Evolutionary conservation across 2,329 filamentous ascomycete species (phyloP).

Genomic region (Sarocladium strictum): DNA sequence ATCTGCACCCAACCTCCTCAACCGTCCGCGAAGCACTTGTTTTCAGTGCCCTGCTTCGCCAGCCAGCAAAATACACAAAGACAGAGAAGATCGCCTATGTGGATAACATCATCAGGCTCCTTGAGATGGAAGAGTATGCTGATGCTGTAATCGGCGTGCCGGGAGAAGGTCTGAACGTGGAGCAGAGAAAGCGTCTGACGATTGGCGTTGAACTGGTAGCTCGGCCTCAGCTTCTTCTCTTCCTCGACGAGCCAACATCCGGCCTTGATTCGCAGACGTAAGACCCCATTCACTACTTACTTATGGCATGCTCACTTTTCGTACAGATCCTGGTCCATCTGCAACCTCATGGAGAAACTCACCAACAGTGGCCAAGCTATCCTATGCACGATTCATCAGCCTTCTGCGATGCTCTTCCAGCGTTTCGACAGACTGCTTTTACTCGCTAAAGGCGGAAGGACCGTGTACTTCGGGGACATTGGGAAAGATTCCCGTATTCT

Average conservation of each 20-base stretch:
- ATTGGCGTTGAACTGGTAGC: conserved; percentile 96
- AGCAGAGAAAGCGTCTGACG: conserved; percentile 71
- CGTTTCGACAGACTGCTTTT: conserved; percentile 80
- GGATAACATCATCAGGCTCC: conserved; percentile 80
- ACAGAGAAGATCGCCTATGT: conserved; percentile 82
- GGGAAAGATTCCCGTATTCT: conserved; percentile 44
- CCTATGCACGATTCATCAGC: conserved; percentile 96
- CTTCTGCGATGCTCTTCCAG: conserved; percentile 92
- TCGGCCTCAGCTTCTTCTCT: conserved; percentile 82
- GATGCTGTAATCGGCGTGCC: conserved; percentile 88
- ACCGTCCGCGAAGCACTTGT: conserved; percentile 67
- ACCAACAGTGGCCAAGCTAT: conserved; percentile 86
- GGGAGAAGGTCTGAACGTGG: conserved; percentile 74
- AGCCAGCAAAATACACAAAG: conserved; percentile 66
- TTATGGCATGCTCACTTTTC: not conserved
- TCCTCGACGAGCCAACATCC: conserved; percentile 92
- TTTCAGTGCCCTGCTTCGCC: conserved; percentile 81
- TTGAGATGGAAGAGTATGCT: conserved; percentile 86
- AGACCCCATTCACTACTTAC: too few species aligned
- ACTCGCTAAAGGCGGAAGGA: conserved; percentile 67
- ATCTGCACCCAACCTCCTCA: conserved; percentile 12
- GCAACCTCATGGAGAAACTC: conserved; percentile 81
- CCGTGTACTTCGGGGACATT: conserved; percentile 77
- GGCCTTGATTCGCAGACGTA: conserved; percentile 76
- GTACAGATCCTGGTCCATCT: conserved; percentile 70